These are phyloP conservation scores for Seiridium unicorne DNA, from an alignment of 2,329 filamentous ascomycete species.

Conservation along the genomic window DNA sequence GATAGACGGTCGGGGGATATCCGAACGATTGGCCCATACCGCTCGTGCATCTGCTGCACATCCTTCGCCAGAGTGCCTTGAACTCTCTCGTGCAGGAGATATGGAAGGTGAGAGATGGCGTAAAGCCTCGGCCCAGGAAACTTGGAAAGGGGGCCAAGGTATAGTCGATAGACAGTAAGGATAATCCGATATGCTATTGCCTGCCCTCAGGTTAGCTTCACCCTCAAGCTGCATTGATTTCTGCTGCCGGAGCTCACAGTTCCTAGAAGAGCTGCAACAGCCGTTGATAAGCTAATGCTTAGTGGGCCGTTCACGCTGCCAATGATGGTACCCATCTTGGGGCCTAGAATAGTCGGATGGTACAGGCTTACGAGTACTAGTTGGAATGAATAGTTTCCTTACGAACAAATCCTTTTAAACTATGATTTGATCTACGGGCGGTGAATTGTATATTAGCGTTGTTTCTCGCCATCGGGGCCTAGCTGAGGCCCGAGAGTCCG, in stretches of 20 bases:
- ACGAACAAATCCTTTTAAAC: no score
- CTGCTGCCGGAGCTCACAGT: neutral
- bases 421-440: no score
- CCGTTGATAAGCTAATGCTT: neutral
- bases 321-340: neutral
- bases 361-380: no score
- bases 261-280: neutral
- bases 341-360: no score
- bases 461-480: no score
- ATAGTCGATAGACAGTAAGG: conserved; percentile 6
- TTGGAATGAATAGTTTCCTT: no score
- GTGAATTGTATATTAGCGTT: no score
- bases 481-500: no score
- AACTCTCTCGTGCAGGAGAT: neutral
- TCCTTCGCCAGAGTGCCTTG: neutral
- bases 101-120: neutral
- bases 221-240: neutral
- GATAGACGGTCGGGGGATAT: conserved; percentile 1
- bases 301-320: neutral
- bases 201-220: neutral
- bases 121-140: conserved; percentile 8
- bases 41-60: neutral
- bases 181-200: neutral
- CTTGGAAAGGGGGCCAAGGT: conserved; percentile 4
- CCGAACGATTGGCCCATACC: conserved; percentile 8